A percentile compares a stretch with the other conserved stretches of the same genome.
These are phyloP conservation scores for Phialophora expanda DNA, from an alignment of 2,329 filamentous ascomycete genomes.

Conservation along the genomic window DNA sequence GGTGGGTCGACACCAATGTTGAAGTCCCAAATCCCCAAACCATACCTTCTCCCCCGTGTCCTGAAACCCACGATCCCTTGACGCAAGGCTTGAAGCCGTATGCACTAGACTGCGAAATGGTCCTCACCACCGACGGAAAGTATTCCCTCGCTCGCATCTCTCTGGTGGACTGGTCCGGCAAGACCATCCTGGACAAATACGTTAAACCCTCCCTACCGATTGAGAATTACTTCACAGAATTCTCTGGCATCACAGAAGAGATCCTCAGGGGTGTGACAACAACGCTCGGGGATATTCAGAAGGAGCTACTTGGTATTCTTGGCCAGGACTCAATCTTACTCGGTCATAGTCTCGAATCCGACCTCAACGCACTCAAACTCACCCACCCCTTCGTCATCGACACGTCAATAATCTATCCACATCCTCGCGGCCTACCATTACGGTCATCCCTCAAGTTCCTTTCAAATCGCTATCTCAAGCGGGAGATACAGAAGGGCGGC, in stretches of 20 bases:
- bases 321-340: constrained; percentile 53
- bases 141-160: constrained; percentile 89
- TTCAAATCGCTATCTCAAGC: constrained; percentile 79
- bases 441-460: constrained; percentile 93
- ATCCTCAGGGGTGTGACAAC: constrained; percentile 85
- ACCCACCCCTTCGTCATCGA: constrained; percentile 94
- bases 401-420: constrained; percentile 86
- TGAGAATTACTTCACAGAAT: constrained; percentile 86
- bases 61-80: constrained; percentile 48
- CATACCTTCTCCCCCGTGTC: constrained; percentile 1
- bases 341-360: constrained; percentile 56
- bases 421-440: constrained; percentile 84
- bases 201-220: constrained; percentile 91
- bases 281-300: constrained; percentile 80
- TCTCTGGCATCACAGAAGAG: constrained; percentile 87
- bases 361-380: constrained; percentile 78
- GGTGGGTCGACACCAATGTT: constrained; percentile 84
- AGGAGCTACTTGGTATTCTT: constrained; percentile 73
- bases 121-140: constrained; percentile 77
- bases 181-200: constrained; percentile 81
- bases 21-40: constrained; percentile 57
- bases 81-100: constrained; percentile 80
- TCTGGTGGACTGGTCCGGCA: constrained; percentile 81
- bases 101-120: constrained; percentile 97
- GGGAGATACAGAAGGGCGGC: constrained; percentile 85